Evolutionary conservation across 352 stramenopile genomes (phyloP).

Genomic region (Globisporangium nagaii): DNA sequence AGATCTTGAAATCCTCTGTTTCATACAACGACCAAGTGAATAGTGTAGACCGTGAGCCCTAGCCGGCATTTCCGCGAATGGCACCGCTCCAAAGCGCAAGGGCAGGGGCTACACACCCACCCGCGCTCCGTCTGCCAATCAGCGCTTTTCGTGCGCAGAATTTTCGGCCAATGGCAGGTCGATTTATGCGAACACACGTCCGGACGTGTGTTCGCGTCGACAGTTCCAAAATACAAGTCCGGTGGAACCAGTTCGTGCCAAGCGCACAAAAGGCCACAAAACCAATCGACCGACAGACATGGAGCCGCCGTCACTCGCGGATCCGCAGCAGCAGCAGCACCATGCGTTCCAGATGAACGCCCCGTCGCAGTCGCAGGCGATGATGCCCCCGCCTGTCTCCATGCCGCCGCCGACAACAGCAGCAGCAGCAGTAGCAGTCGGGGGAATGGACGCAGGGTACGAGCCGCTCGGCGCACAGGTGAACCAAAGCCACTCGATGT

Average conservation of each 20-base stretch:
- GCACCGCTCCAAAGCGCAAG: too few species aligned
- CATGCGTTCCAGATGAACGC: slow-evolving; percentile 4
- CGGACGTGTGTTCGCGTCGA: too few species aligned
- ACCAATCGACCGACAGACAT: not conserved
- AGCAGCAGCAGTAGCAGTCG: not conserved
- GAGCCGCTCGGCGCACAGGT: slow-evolving; percentile 1
- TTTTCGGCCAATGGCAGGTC: too few species aligned
- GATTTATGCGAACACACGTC: too few species aligned
- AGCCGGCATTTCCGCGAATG: too few species aligned
- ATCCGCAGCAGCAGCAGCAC: slow-evolving; percentile 12
- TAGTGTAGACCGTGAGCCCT: too few species aligned
- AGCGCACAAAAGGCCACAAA: not conserved
- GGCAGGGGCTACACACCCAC: too few species aligned
- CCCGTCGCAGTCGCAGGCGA: not conserved
- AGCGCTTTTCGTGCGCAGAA: too few species aligned
- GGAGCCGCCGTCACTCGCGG: slow-evolving; percentile 4
- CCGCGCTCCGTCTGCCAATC: too few species aligned
- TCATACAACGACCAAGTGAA: too few species aligned
- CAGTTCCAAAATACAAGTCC: slow-evolving; percentile 7
- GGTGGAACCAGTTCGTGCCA: not conserved
- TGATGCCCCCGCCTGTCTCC: not conserved
- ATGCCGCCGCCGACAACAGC: too few species aligned
- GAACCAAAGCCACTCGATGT: not conserved
- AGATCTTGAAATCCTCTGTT: too few species aligned
- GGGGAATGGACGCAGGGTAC: slow-evolving; percentile 2